Conservation (phyloP, 768 basidiomycete species). For the Naganishia vaughanmartiniae region DNA sequence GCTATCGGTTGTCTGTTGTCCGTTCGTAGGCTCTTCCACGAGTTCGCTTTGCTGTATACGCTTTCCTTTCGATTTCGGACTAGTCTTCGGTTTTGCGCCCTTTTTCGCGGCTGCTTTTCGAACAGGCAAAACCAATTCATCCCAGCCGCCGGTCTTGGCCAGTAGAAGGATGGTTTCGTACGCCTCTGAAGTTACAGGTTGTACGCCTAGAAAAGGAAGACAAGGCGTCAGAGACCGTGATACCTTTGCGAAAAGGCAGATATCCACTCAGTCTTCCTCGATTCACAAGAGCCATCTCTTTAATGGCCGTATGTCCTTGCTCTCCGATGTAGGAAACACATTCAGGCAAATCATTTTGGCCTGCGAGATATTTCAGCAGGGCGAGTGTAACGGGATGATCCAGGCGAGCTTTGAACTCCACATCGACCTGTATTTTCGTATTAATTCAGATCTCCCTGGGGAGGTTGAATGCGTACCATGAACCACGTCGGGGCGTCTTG, state of each 20-base stretch:
- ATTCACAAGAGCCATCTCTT: slow-evolving; percentile 75
- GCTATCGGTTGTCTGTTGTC: not conserved
- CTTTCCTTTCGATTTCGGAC: not conserved
- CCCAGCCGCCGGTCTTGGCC: slow-evolving; percentile 77
- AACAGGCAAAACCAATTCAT: slow-evolving; percentile 40
- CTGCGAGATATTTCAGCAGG: slow-evolving; percentile 67
- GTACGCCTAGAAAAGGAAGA: slow-evolving; percentile 57
- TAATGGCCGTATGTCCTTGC: slow-evolving; percentile 58
- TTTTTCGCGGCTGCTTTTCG: not conserved
- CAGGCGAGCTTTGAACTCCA: slow-evolving; percentile 63
- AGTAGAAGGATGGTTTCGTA: slow-evolving; percentile 65
- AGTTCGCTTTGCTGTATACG: not conserved
- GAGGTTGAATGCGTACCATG: slow-evolving; percentile 67
- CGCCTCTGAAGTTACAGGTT: slow-evolving; percentile 66
- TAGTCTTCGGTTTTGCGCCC: not conserved
- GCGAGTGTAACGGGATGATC: slow-evolving; percentile 73
- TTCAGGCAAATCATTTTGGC: slow-evolving; percentile 54
- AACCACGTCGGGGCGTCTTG: slow-evolving; percentile 77
- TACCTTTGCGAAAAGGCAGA: not conserved
- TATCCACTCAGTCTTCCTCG: slow-evolving; percentile 70
- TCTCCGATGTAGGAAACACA: slow-evolving; percentile 68
- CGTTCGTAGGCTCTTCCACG: not conserved
- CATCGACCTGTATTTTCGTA: slow-evolving; percentile 38
- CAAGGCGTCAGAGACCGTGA: not conserved
- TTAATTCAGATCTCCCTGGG: not conserved